Percentiles rank a stretch among this genome's conserved stretches.
phyloP scores from a whole-genome alignment of 2,329 filamentous ascomycete species.

The Paecilomyces dactylethromorphus region DNA sequence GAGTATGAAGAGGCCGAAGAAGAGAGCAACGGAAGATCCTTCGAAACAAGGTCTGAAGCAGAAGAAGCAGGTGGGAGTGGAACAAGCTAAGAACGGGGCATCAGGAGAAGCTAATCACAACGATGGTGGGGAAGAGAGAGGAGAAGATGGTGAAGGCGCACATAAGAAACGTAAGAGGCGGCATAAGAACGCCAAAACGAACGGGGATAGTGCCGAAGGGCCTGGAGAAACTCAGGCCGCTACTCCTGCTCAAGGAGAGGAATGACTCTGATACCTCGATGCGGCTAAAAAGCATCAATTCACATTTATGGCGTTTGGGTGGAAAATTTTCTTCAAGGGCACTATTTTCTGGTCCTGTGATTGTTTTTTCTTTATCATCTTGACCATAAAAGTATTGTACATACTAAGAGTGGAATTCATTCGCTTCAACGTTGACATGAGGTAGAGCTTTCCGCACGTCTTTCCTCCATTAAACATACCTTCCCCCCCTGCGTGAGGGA shows the following conservation, averaged over 20 bases:
- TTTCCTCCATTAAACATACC: neutral
- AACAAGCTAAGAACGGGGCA: conserved; percentile 6
- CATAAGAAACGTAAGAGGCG: conserved; percentile 27
- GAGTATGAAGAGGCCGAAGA: conserved; percentile 43
- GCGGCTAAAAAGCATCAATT: neutral
- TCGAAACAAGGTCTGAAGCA: conserved; percentile 10
- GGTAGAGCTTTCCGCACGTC: neutral
- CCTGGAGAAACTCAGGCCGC: neutral
- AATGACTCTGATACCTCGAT: conserved; percentile 1
- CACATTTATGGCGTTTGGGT: conserved; percentile 3
- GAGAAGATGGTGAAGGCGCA: conserved; percentile 15
- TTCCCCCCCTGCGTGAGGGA: neutral
- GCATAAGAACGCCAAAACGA: conserved; percentile 21
- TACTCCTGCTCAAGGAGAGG: neutral
- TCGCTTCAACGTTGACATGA: neutral
- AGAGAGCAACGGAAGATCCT: conserved; percentile 17
- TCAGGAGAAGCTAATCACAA: conserved; percentile 12
- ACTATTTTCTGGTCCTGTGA: neutral
- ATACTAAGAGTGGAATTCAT: neutral
- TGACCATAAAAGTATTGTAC: neutral
- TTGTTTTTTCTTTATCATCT: neutral
- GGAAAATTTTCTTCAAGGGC: neutral
- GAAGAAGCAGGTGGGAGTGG: conserved; percentile 7
- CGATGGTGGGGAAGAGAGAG: conserved; percentile 1
- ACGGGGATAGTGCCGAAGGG: conserved; percentile 11